Base-by-base conservation (phyloP, 768 basidiomycete genomes). In the Lenzites betulinus region DNA sequence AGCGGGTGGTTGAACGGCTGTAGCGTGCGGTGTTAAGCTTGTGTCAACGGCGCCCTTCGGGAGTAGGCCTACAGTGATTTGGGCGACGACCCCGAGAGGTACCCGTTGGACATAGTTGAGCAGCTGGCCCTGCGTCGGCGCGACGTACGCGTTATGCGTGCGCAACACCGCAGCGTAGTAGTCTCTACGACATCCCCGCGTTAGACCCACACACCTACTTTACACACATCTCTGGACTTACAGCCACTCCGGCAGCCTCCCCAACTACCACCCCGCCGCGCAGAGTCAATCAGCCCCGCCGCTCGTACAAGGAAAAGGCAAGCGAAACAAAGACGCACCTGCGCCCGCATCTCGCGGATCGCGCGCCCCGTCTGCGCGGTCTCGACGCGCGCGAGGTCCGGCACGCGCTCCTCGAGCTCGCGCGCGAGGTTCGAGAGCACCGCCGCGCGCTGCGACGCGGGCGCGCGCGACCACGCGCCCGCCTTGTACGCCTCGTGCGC, bases 1-100 rank as follows among this genome's bases (percentile, higher is more conserved):
- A 95, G 76, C 1, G 93, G 93, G 64, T 95, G 92, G 66, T 95
- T 95, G 73, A 93, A 94, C 2, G 92, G 90, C 89, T 92, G 52
- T 7, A 25, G n/a, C n/a, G n/a, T n/a, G n/a, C n/a, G n/a, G n/a
- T n/a, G n/a, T n/a, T n/a, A n/a, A n/a, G n/a, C n/a, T n/a, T n/a
- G n/a, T n/a, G n/a, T n/a, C n/a, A 18, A 8, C 23, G 20, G 41
- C 44, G 44, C 11, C 9, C 9, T 20, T 16, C 15, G 41, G 9
- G 44, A 43, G 23, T 18, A 33, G 26, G 57, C 81, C 70, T 58
- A 91, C 92, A 15, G 90, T 93, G 25, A 95, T 90, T 70, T 94
- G 92, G 0, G 88, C 92, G 39, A 93, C 90, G n/a, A 93, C 92
- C 12, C 93, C 93, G 0, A 95, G 80, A 0, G 93, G 92, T 12